phyloP scores from a whole-genome alignment of 257 asterid species.

The Scutellaria galericulata region DNA sequence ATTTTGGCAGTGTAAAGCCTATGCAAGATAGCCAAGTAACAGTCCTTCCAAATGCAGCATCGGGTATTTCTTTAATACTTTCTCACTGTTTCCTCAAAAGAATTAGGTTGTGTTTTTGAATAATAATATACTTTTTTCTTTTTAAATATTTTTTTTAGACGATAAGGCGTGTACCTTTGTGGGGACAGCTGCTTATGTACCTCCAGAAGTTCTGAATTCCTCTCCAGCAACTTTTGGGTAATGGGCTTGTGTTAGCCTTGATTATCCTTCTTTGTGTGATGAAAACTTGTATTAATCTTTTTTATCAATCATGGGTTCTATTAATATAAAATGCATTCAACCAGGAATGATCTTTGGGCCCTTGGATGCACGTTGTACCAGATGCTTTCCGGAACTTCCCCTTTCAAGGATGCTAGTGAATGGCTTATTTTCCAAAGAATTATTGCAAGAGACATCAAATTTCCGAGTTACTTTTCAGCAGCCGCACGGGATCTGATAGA shows the following conservation, averaged over 20 bases:
- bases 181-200: constrained; percentile 99
- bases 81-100: constrained; percentile 13
- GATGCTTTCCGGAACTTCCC: constrained; percentile 99
- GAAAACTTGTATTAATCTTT: constrained; percentile 11
- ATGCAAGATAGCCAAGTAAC: constrained; percentile 94
- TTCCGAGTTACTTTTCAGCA: constrained; percentile 81
- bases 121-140: constrained; percentile 3
- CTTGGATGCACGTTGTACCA: constrained; percentile 98
- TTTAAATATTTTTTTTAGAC: constrained; percentile 47
- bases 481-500: constrained; percentile 95
- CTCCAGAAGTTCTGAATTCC: constrained; percentile 96
- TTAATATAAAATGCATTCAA: constrained; percentile 31
- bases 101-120: background rate
- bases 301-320: constrained; percentile 2
- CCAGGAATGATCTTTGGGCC: constrained; percentile 99
- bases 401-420: constrained; percentile 96
- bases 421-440: constrained; percentile 98
- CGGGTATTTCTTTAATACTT: constrained; percentile 55
- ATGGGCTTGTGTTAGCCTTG: background rate
- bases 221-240: constrained; percentile 93
- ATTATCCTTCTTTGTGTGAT: background rate
- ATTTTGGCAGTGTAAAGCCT: constrained; percentile 98
- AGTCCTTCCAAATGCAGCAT: constrained; percentile 97
- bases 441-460: constrained; percentile 91
- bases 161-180: constrained; percentile 99